Conservation (phyloP, 129 eudicot species). For the Heracleum sosnowskyi region DNA sequence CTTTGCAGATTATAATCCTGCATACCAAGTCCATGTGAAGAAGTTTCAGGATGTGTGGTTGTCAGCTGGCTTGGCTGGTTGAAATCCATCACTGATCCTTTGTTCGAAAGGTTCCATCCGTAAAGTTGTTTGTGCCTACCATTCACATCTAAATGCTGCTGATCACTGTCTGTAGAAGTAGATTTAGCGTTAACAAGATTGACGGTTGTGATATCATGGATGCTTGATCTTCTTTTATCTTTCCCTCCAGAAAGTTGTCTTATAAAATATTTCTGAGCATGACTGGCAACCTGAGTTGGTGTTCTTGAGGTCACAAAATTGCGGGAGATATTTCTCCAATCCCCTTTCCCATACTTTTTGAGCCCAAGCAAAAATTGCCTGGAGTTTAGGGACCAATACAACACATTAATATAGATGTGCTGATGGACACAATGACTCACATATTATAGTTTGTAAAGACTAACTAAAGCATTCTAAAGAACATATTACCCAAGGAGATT, state of each 20-base stretch:
- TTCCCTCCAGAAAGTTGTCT: slow-evolving; percentile 75
- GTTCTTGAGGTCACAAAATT: slow-evolving; percentile 76
- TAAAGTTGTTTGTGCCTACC: slow-evolving; percentile 20
- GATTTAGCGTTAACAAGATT: slow-evolving; percentile 39
- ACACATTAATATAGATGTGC: background rate
- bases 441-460: background rate
- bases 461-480: background rate
- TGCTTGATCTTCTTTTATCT: slow-evolving; percentile 83
- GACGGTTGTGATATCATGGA: slow-evolving; percentile 79
- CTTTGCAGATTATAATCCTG: slow-evolving; percentile 14
- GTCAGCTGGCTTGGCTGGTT: slow-evolving; percentile 25
- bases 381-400: slow-evolving; percentile 15
- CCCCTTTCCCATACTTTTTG: slow-evolving; percentile 86
- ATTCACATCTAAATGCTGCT: slow-evolving; percentile 17
- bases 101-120: slow-evolving; percentile 31
- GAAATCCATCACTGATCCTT: slow-evolving; percentile 32
- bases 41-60: slow-evolving; percentile 26
- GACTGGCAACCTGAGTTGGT: slow-evolving; percentile 98
- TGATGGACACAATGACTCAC: background rate
- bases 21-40: slow-evolving; percentile 24
- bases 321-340: slow-evolving; percentile 83
- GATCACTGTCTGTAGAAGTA: slow-evolving; percentile 24
- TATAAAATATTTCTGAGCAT: slow-evolving; percentile 84
- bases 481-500: background rate
- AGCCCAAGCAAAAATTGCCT: slow-evolving; percentile 87